Evolutionary conservation across 78 protist genomes (phyloP), one percentile per base, ranked within the genome.

Genomic region (Bodo saltans): DNA sequence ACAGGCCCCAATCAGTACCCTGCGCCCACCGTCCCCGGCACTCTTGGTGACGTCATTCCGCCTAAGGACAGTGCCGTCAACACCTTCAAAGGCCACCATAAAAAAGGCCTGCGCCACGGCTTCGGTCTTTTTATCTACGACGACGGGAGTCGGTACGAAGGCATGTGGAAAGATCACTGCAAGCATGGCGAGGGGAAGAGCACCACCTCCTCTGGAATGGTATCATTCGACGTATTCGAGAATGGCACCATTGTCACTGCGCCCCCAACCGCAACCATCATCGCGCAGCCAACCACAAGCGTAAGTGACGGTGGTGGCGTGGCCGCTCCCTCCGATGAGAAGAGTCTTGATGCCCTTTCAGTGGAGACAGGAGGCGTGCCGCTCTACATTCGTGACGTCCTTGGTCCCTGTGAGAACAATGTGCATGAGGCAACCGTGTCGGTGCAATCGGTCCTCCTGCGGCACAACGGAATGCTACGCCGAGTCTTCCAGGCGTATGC

Each of bases 81-180:
- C 60, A 47, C 60, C 60, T 47, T 23, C 60, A 17, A 23, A 8
- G 60, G 60, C 17, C n/a, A 47, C n/a, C 17, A 23, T 47, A 17
- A 8, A 17, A 47, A 47, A 8, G 60, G 60, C 17, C n/a, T 17
- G 72, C 81, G 81, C 12, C 82, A 72, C 67, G 87, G 87, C 41
- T 30, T 47, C n/a, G 87, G 87, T 27, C 4, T 30, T 35, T 69
- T 72, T 27, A 1, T 27, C 26, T 72, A 34, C 42, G 60, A 72
- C 11, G 27, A 29, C 29, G 69, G 69, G 12, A 71, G 33, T 27
- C 11, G 2, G 41, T 84, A 73, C 70, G 33, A 3, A 12, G 87
- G 85, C 38, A 17, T 11, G 72, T 76, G 60, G 60, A 8, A 17
- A 8, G 8, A 23, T 17, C 8, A 47, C 60, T 8, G 8, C 60